Evolutionary conservation across 169 alveolate genomes (phyloP).

Genomic region (Babesia sp.): DNA sequence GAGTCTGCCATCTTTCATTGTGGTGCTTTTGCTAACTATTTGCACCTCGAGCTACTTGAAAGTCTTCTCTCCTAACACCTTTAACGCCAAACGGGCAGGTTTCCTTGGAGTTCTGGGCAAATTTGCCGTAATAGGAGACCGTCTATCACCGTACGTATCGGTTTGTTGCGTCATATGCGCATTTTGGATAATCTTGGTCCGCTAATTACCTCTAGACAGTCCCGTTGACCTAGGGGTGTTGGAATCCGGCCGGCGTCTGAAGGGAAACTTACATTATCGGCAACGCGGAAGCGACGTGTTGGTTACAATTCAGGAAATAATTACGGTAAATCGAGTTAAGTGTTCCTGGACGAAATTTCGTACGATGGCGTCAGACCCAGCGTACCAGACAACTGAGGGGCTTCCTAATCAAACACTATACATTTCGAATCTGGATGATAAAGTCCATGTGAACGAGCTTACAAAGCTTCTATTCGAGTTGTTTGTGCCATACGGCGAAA

Average conservation of each 20-base stretch:
- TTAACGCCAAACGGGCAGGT: conserved; percentile 87
- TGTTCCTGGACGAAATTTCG: too few species aligned
- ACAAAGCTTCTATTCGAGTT: conserved; percentile 75
- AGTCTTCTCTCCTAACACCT: conserved; percentile 85
- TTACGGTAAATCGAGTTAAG: too few species aligned
- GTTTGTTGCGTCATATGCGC: conserved; percentile 87
- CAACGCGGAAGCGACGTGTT: too few species aligned
- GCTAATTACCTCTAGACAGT: conserved; percentile 65
- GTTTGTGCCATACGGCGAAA: conserved; percentile 78
- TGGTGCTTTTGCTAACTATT: conserved; percentile 85
- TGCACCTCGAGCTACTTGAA: conserved; percentile 93
- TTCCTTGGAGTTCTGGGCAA: conserved; percentile 91
- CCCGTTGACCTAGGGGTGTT: too few species aligned
- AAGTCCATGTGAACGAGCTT: conserved; percentile 73
- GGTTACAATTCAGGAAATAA: too few species aligned
- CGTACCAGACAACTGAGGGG: conserved; percentile 61
- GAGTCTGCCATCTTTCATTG: conserved; percentile 89
- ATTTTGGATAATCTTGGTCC: conserved; percentile 79
- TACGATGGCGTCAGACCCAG: conserved; percentile 20
- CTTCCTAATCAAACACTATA: conserved; percentile 84
- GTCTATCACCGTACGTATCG: conserved; percentile 92
- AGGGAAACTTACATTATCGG: too few species aligned
- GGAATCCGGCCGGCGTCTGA: too few species aligned
- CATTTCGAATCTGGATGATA: conserved; percentile 79
- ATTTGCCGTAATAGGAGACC: conserved; percentile 94